These are phyloP conservation scores for Calendula officinalis DNA, from an alignment of 129 eudicot species.

Conservation along the genomic window DNA sequence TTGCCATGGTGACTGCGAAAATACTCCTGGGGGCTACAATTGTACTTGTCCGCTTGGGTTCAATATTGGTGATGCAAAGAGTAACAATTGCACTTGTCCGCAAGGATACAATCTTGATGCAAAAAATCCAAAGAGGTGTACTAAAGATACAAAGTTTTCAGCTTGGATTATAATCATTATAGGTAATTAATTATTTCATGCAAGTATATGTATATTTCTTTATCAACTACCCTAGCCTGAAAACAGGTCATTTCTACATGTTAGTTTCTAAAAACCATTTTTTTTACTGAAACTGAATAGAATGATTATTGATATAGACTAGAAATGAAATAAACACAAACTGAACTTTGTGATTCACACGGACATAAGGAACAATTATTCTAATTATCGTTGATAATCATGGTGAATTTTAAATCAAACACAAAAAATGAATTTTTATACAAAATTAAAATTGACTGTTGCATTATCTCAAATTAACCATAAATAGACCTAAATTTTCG, in stretches of 20 bases:
- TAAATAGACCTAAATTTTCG: no score
- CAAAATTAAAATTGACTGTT: no score
- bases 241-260: not conserved
- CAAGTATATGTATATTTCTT: not conserved
- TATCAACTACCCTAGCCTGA: not conserved
- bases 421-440: no score
- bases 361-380: no score
- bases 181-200: not conserved
- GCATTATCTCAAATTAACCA: no score
- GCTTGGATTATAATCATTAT: not conserved
- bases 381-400: no score
- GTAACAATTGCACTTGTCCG: not conserved
- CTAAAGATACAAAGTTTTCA: not conserved
- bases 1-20: not conserved
- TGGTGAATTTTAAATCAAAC: no score
- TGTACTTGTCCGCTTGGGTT: not conserved
- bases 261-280: not conserved
- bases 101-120: not conserved
- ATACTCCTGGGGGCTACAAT: slow-evolving; percentile 1
- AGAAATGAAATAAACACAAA: no score
- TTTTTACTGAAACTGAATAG: not conserved
- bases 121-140: not conserved
- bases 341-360: no score
- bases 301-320: not conserved
- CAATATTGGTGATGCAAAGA: not conserved